Conservation (phyloP, 1,284 basidiomycete genomes). For the Austroboletus sp. region DNA sequence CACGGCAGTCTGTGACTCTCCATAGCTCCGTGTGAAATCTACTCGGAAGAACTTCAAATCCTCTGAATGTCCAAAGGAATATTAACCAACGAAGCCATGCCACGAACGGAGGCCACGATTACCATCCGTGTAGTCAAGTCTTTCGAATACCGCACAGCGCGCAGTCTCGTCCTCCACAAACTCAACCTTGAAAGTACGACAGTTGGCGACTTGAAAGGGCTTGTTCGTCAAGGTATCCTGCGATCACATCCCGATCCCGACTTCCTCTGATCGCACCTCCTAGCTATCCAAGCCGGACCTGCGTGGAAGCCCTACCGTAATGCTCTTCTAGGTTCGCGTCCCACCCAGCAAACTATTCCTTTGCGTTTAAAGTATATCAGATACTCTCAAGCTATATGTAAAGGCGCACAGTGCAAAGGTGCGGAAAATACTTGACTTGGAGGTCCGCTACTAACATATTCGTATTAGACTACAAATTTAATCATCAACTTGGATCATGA, state of each 20-base stretch:
- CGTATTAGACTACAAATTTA: constrained; percentile 78
- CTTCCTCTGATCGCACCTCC: constrained; percentile 11
- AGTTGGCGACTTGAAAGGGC: constrained; percentile 70
- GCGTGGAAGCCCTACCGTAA: constrained; percentile 85
- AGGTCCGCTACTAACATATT: not conserved
- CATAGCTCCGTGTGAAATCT: no score
- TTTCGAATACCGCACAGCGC: constrained; percentile 87
- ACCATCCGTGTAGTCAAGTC: constrained; percentile 94
- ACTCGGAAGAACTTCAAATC: constrained; percentile 12
- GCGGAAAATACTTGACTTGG: constrained; percentile 1
- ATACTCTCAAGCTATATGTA: constrained; percentile 91
- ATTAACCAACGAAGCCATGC: constrained; percentile 60
- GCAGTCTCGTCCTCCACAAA: constrained; percentile 77
- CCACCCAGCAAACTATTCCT: not conserved
- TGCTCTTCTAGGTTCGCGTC: constrained; percentile 53
- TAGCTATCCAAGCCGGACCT: constrained; percentile 65
- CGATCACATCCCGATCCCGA: constrained; percentile 1
- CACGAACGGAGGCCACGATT: constrained; percentile 69
- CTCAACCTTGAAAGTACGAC: constrained; percentile 77
- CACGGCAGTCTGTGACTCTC: no score
- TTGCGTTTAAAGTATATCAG: constrained; percentile 35
- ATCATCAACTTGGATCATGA: constrained; percentile 94
- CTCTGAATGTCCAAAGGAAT: constrained; percentile 37
- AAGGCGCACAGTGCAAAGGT: constrained; percentile 93
- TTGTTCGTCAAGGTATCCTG: constrained; percentile 53